phyloP scores from a whole-genome alignment of 208 protist genomes.

The Trypanosoma mega region DNA sequence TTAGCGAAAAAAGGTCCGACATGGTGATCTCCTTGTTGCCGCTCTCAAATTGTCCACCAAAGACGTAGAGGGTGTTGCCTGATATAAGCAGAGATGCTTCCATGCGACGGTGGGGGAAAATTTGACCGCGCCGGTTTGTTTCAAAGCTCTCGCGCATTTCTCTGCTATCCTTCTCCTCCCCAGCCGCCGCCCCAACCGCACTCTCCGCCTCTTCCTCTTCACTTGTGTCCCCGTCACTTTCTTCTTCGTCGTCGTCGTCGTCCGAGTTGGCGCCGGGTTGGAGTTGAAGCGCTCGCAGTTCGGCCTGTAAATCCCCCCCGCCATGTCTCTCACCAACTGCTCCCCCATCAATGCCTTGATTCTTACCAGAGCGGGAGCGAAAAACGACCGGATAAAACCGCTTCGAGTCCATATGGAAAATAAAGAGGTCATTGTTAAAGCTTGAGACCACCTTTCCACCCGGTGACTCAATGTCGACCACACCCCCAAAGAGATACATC shows the following conservation, averaged over 20 bases:
- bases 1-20: conserved; percentile 84
- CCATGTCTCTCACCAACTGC: neutral
- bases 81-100: conserved; percentile 57
- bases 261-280: conserved; percentile 15
- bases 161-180: conserved; percentile 5
- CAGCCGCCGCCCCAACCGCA: conserved; percentile 1
- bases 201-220: conserved; percentile 28
- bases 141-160: conserved; percentile 78
- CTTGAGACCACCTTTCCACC: conserved; percentile 85
- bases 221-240: conserved; percentile 25
- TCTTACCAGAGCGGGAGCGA: conserved; percentile 28
- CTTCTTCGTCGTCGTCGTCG: conserved; percentile 19
- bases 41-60: conserved; percentile 89
- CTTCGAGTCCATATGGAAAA: conserved; percentile 90
- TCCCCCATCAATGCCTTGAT: neutral
- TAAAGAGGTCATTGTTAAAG: conserved; percentile 90
- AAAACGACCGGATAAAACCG: conserved; percentile 88
- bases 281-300: conserved; percentile 66
- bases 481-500: conserved; percentile 91
- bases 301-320: conserved; percentile 38
- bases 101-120: conserved; percentile 86
- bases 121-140: conserved; percentile 51
- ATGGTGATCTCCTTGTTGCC: conserved; percentile 88
- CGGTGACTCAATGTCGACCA: conserved; percentile 86
- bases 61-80: conserved; percentile 84